Conservation (phyloP, 441 rosid species). For the Manihot esculenta region DNA sequence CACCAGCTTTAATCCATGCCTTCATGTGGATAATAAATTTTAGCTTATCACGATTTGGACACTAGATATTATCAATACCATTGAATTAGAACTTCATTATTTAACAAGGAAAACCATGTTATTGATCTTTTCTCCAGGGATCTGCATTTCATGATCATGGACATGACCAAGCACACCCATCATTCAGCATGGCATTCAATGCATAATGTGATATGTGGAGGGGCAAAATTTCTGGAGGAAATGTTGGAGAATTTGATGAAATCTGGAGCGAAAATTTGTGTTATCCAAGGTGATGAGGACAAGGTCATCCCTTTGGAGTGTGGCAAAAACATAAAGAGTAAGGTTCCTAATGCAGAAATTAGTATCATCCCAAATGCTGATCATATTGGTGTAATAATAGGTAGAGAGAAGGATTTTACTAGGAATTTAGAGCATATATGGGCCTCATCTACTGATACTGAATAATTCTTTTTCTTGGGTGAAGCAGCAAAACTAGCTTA, state of each 20-base stretch:
- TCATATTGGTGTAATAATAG: slow-evolving; percentile 51
- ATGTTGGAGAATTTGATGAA: slow-evolving; percentile 42
- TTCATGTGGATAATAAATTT: background rate
- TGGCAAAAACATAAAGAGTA: slow-evolving; percentile 46
- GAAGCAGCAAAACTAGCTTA: too few relatives aligned
- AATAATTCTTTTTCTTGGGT: background rate
- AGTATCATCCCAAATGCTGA: slow-evolving; percentile 40
- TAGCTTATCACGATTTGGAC: too few relatives aligned
- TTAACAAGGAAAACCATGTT: too few relatives aligned
- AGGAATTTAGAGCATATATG: slow-evolving; percentile 10
- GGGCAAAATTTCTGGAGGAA: slow-evolving; percentile 55
- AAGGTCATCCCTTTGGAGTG: slow-evolving; percentile 53
- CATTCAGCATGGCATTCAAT: slow-evolving; percentile 81
- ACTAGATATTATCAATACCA: too few relatives aligned
- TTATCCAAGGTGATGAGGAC: slow-evolving; percentile 63
- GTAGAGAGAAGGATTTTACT: slow-evolving; percentile 40
- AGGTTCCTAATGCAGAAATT: slow-evolving; percentile 42
- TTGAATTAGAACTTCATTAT: too few relatives aligned
- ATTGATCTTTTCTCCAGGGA: slow-evolving; percentile 32
- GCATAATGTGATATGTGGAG: slow-evolving; percentile 86
- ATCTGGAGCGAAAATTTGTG: slow-evolving; percentile 35
- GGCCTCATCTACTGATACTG: background rate
- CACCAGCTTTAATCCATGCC: background rate
- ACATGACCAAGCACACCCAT: slow-evolving; percentile 72
- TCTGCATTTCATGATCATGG: slow-evolving; percentile 40